Conservation (phyloP, 192 early-diverging fungal species). For the Jimgerdemannia flammicorona region DNA sequence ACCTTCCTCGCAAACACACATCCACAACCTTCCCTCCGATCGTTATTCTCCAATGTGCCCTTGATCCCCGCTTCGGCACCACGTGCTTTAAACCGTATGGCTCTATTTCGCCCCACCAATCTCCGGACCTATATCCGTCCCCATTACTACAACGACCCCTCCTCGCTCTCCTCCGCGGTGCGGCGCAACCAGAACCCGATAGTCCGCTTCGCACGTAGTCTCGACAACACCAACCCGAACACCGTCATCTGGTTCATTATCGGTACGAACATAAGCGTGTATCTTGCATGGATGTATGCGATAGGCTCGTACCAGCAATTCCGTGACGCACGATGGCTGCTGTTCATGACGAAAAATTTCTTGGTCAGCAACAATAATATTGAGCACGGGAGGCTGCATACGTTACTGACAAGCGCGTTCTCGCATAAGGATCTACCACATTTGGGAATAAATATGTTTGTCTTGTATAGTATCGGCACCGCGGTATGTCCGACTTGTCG, state of each 20-base stretch:
- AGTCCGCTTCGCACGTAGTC: slow-evolving; percentile 4
- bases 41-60: neutral
- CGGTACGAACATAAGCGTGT: slow-evolving; percentile 38
- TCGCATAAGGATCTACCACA: slow-evolving; percentile 42
- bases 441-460: slow-evolving; percentile 43
- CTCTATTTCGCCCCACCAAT: neutral
- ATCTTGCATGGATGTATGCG: slow-evolving; percentile 45
- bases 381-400: slow-evolving; percentile 36
- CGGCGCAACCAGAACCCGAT: slow-evolving; percentile 16
- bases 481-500: slow-evolving; percentile 9
- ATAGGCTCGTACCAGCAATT: slow-evolving; percentile 33
- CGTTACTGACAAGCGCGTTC: slow-evolving; percentile 39
- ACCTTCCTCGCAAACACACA: no score
- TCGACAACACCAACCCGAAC: slow-evolving; percentile 24
- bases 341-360: slow-evolving; percentile 44
- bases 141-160: slow-evolving; percentile 16
- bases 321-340: slow-evolving; percentile 26
- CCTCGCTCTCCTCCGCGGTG: slow-evolving; percentile 6
- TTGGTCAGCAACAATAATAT: slow-evolving; percentile 29
- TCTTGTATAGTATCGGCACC: slow-evolving; percentile 41
- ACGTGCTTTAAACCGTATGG: neutral
- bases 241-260: slow-evolving; percentile 36
- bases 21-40: no score
- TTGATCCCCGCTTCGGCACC: neutral
- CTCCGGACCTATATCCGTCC: slow-evolving; percentile 13